Percentiles rank a stretch among this genome's conserved stretches.
These are phyloP conservation scores for Coemansia sp. DNA, from an alignment of 192 early-diverging fungal genomes.

Conservation along the genomic window DNA sequence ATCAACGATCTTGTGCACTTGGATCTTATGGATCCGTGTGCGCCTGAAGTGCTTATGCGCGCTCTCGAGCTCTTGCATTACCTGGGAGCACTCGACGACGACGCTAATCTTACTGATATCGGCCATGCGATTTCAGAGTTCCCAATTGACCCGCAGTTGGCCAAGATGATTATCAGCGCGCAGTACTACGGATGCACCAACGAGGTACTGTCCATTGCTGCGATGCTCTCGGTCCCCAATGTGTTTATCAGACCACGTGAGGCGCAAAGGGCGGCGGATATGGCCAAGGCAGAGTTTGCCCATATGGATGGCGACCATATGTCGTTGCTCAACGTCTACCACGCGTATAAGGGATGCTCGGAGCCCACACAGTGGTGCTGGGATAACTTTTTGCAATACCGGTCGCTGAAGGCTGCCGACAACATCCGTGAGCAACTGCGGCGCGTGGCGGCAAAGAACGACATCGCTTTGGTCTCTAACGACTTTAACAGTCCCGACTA, in stretches of 20 bases:
- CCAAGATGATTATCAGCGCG: constrained; percentile 89
- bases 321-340: constrained; percentile 95
- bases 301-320: constrained; percentile 96
- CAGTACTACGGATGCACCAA: constrained; percentile 86
- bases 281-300: constrained; percentile 89
- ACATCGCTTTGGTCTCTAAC: constrained; percentile 69
- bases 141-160: constrained; percentile 94
- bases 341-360: constrained; percentile 70
- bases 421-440: constrained; percentile 88
- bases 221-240: constrained; percentile 89
- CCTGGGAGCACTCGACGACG: constrained; percentile 91
- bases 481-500: constrained; percentile 72
- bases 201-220: constrained; percentile 92
- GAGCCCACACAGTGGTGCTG: constrained; percentile 88
- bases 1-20: constrained; percentile 98
- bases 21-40: constrained; percentile 99
- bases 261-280: constrained; percentile 82
- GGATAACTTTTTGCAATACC: constrained; percentile 88
- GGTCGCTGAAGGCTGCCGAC: constrained; percentile 88
- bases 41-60: constrained; percentile 97
- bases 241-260: constrained; percentile 92
- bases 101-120: constrained; percentile 84
- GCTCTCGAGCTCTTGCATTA: constrained; percentile 96
- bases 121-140: constrained; percentile 93
- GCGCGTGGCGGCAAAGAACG: constrained; percentile 75